A percentile compares a stretch with the other conserved stretches of the same genome.
Conservation (phyloP, 176 grass and related monocot genomes). For the Phoenix dactylifera region DNA sequence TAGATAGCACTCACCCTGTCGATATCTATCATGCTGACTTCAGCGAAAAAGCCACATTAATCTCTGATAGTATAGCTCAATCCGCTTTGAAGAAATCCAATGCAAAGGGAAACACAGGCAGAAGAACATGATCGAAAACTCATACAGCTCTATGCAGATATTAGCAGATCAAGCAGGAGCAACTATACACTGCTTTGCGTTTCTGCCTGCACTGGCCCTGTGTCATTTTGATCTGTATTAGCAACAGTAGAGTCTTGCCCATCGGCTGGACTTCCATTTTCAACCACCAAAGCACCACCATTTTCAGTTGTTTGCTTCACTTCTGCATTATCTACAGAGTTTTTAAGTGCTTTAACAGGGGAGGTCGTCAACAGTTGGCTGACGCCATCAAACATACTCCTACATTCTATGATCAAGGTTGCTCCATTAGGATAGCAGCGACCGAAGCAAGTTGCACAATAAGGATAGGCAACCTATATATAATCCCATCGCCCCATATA, state of each 20-base stretch:
- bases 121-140: too few species aligned
- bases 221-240: conserved; percentile 8
- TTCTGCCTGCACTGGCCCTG: not conserved
- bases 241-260: conserved; percentile 6
- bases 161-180: too few species aligned
- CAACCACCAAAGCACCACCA: not conserved
- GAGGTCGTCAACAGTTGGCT: conserved; percentile 49
- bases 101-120: too few species aligned
- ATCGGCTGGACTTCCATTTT: conserved; percentile 29
- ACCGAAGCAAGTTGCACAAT: conserved; percentile 68
- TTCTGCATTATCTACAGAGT: conserved; percentile 32
- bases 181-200: too few species aligned
- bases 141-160: too few species aligned
- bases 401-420: conserved; percentile 58
- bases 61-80: too few species aligned
- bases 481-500: not conserved
- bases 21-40: too few species aligned
- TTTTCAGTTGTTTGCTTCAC: conserved; percentile 37
- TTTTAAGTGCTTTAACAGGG: conserved; percentile 30
- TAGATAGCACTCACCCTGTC: too few species aligned
- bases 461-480: conserved; percentile 60
- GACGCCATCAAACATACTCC: conserved; percentile 42
- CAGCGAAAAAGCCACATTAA: too few species aligned
- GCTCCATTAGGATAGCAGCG: conserved; percentile 87
- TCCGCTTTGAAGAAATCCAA: too few species aligned